A percentile compares a stretch with the other conserved stretches of the same genome.
These are phyloP conservation scores for Colletotrichum lentis DNA, from an alignment of 2,329 filamentous ascomycete genomes.

Conservation along the genomic window DNA sequence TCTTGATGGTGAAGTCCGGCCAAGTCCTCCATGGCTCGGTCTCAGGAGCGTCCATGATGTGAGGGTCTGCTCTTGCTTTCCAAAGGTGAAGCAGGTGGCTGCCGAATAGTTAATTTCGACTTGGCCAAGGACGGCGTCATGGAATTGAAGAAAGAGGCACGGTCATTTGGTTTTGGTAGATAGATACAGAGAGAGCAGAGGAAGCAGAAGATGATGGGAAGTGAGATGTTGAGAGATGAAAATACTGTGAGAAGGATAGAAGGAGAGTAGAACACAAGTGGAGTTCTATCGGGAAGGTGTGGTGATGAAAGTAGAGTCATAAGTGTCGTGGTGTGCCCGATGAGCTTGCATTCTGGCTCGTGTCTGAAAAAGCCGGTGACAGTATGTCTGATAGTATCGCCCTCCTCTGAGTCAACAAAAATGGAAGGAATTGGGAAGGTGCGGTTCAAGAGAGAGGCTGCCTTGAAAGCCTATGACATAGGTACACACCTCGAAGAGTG, in stretches of 20 bases:
- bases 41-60: not conserved
- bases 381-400: no score
- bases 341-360: no score
- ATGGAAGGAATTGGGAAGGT: not conserved
- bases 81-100: not conserved
- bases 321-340: no score
- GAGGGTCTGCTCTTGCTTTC: not conserved
- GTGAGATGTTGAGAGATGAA: not conserved
- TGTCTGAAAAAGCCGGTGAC: no score
- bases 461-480: no score
- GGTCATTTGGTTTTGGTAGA: no score
- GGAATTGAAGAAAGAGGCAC: no score
- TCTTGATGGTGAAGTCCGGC: conserved; percentile 43
- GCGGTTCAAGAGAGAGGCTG: no score
- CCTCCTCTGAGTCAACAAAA: not conserved
- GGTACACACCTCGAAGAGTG: not conserved
- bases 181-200: no score
- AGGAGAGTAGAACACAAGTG: no score
- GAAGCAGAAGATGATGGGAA: not conserved
- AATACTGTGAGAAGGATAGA: not conserved
- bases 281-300: not conserved
- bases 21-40: conserved; percentile 46
- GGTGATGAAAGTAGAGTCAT: not conserved
- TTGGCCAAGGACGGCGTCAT: no score
- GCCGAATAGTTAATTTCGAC: no score